Evolutionary conservation across 2,329 filamentous ascomycete species (phyloP).

Genomic region (Clarireedia sp.): DNA sequence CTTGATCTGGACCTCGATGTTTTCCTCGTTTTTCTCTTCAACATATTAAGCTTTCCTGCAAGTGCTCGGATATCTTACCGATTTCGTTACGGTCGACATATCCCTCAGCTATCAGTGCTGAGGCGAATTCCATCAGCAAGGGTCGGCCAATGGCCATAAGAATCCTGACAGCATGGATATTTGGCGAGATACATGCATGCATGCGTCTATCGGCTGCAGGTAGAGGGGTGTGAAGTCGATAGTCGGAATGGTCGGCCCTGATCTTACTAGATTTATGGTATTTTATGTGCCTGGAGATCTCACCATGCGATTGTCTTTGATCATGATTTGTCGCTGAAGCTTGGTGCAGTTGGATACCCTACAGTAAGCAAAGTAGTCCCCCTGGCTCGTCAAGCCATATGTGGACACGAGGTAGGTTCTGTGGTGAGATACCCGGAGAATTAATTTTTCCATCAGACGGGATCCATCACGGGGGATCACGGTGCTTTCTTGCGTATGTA

Average conservation of each 20-base stretch:
- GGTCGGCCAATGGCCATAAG: neutral
- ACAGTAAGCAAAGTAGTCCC: neutral
- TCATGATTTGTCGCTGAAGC: neutral
- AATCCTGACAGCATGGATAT: neutral
- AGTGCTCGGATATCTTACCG: neutral
- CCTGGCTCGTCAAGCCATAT: slow-evolving; percentile 1
- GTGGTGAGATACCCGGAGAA: neutral
- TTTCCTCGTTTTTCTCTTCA: neutral
- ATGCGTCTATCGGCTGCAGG: neutral
- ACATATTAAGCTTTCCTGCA: neutral
- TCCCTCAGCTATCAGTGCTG: neutral
- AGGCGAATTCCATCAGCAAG: neutral
- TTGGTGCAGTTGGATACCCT: neutral
- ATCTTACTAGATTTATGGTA: neutral
- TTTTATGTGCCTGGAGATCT: neutral
- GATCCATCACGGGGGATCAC: neutral
- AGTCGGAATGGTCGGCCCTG: neutral
- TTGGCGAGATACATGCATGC: neutral
- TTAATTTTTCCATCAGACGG: neutral
- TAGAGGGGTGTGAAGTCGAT: neutral
- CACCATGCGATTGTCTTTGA: neutral
- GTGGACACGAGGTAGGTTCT: neutral
- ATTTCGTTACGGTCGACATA: neutral
- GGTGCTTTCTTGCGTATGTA: neutral
- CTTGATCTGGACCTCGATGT: neutral